These are phyloP conservation scores for Colletotrichum sp. DNA, from an alignment of 2,329 filamentous ascomycete genomes.

Conservation along the genomic window DNA sequence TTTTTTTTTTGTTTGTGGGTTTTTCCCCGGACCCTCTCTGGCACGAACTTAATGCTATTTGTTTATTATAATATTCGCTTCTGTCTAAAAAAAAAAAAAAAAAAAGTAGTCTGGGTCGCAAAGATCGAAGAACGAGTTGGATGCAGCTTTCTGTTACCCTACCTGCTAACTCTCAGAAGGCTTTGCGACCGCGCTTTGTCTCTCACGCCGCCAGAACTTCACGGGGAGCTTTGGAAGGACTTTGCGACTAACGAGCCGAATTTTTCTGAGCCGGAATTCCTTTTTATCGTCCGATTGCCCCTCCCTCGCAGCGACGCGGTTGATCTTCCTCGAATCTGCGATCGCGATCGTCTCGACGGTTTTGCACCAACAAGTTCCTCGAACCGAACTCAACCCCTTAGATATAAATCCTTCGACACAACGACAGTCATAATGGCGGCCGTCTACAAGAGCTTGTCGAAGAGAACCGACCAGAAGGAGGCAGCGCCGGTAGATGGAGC, in stretches of 20 bases:
- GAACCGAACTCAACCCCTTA: not conserved
- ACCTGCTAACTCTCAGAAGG: not conserved
- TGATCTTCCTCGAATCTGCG: not conserved
- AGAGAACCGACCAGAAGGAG: conserved; percentile 54
- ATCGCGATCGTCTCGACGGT: not conserved
- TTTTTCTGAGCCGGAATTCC: not conserved
- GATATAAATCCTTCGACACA: not conserved
- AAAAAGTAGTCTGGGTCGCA: not conserved
- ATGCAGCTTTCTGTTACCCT: not conserved
- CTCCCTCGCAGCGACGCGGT: not conserved
- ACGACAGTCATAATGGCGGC: conserved; percentile 62
- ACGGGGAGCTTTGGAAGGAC: not conserved
- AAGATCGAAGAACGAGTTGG: not conserved
- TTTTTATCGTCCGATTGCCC: not conserved
- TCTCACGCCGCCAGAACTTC: not conserved
- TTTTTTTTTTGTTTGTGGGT: too few relatives aligned
- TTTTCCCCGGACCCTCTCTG: too few relatives aligned
- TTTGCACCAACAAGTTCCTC: not conserved
- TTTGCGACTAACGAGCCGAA: not conserved
- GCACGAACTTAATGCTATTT: too few relatives aligned
- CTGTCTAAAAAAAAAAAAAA: not conserved
- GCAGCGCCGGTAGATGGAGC: conserved; percentile 54
- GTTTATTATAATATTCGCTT: too few relatives aligned
- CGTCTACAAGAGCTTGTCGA: conserved; percentile 78
- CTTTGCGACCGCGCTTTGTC: not conserved